These are phyloP conservation scores for Zalaria sp. DNA, from an alignment of 2,329 filamentous ascomycete species.

Conservation along the genomic window DNA sequence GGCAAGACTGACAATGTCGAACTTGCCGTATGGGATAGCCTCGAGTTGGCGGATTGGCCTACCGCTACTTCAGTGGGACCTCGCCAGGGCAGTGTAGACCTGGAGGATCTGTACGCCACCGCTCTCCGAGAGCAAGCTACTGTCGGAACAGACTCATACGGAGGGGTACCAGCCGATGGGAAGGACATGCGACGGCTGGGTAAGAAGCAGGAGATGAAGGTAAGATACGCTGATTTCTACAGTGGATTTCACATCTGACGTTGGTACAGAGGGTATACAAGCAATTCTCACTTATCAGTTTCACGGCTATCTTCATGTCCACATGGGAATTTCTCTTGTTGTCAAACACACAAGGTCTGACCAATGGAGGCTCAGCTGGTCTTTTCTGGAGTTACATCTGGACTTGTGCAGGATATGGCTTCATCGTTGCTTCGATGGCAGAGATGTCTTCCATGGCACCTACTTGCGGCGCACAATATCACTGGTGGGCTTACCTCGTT, in stretches of 20 bases:
- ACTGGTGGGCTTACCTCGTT: not conserved
- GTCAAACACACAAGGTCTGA: constrained; percentile 11
- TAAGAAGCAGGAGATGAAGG: constrained; percentile 10
- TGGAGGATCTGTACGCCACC: no score
- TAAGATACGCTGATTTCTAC: not conserved
- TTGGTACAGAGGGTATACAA: constrained; percentile 28
- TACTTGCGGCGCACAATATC: constrained; percentile 5
- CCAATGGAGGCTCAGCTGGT: constrained; percentile 13
- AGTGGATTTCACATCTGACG: no score
- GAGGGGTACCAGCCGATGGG: constrained; percentile 8
- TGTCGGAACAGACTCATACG: not conserved
- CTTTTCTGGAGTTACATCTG: constrained; percentile 14
- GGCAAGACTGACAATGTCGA: no score
- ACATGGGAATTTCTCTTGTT: constrained; percentile 37
- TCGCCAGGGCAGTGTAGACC: no score
- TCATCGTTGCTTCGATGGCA: constrained; percentile 12
- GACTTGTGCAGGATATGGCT: constrained; percentile 11
- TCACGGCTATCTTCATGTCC: constrained; percentile 35
- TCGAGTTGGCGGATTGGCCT: no score
- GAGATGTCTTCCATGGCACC: constrained; percentile 22
- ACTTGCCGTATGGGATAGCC: no score
- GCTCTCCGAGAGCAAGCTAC: no score
- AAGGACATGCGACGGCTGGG: constrained; percentile 13
- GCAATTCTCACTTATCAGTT: constrained; percentile 35
- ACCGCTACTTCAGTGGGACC: no score